phyloP scores from a whole-genome alignment of 129 eudicot species.

The Pittosporum tobira region DNA sequence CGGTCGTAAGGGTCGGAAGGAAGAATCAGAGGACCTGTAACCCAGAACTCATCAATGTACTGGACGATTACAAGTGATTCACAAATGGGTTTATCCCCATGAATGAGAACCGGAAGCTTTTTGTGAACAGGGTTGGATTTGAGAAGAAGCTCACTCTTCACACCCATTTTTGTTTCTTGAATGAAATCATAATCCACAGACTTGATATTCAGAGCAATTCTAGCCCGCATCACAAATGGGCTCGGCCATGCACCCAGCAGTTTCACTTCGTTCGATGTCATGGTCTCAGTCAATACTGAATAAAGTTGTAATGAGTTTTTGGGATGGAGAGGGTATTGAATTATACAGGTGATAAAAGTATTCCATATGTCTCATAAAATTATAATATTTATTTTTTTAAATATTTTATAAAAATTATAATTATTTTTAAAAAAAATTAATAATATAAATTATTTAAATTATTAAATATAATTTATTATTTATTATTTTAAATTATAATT shows the following conservation, averaged over 20 bases:
- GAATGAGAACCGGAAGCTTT: slow-evolving; percentile 23
- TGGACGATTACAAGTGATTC: slow-evolving; percentile 23
- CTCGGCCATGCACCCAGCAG: slow-evolving; percentile 21
- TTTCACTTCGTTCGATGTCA: slow-evolving; percentile 11
- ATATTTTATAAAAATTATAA: no score
- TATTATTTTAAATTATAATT: no score
- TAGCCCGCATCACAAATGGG: slow-evolving; percentile 17
- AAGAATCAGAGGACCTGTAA: slow-evolving; percentile 15
- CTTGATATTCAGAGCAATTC: slow-evolving; percentile 14
- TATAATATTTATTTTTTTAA: no score
- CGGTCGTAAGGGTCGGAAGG: slow-evolving; percentile 22
- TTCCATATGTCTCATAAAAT: no score
- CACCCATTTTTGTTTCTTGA: slow-evolving; percentile 1
- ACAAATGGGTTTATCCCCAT: slow-evolving; percentile 12
- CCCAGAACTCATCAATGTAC: slow-evolving; percentile 18
- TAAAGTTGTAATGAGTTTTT: no score
- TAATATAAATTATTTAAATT: no score
- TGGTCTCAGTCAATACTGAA: no score
- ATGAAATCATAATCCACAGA: slow-evolving; percentile 16
- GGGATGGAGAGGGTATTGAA: no score
- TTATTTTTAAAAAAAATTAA: no score
- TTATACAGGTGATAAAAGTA: no score
- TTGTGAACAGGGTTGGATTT: slow-evolving; percentile 30
- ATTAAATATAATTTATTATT: no score
- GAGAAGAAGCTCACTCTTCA: slow-evolving; percentile 23